Conservation (phyloP, 1,139 yeast genomes). For the Taphrina flavorubra region DNA sequence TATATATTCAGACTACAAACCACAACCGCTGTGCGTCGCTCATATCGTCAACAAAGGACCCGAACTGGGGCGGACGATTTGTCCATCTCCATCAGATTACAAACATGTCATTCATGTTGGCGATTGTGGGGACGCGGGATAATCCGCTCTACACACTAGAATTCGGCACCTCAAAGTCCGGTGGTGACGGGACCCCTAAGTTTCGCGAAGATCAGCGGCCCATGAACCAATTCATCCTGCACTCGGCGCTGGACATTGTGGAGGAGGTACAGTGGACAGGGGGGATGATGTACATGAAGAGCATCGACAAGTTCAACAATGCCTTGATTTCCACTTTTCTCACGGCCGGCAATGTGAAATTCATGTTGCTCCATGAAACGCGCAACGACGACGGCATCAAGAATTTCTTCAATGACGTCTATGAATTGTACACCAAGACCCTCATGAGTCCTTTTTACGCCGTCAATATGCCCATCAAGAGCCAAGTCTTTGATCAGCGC, state of each 20-base stretch:
- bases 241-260: slow-evolving; percentile 83
- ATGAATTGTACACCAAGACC: slow-evolving; percentile 86
- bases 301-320: slow-evolving; percentile 85
- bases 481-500: slow-evolving; percentile 76
- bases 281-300: slow-evolving; percentile 61
- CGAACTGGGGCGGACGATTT: too few species aligned
- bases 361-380: slow-evolving; percentile 75
- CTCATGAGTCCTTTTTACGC: slow-evolving; percentile 84
- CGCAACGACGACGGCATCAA: slow-evolving; percentile 73
- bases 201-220: slow-evolving; percentile 48
- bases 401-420: slow-evolving; percentile 81
- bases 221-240: slow-evolving; percentile 78
- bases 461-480: slow-evolving; percentile 73
- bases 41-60: too few species aligned
- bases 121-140: slow-evolving; percentile 86
- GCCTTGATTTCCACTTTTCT: slow-evolving; percentile 78
- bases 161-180: slow-evolving; percentile 73
- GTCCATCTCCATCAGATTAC: not conserved
- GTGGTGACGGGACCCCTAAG: slow-evolving; percentile 63
- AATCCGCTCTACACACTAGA: slow-evolving; percentile 87
- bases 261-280: slow-evolving; percentile 84
- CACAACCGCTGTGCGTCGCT: too few species aligned
- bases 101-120: slow-evolving; percentile 76
- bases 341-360: slow-evolving; percentile 74
- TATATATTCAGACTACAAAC: too few species aligned